These are phyloP conservation scores for Bipolaris oryzae DNA, from an alignment of 2,329 filamentous ascomycete species.

Conservation along the genomic window DNA sequence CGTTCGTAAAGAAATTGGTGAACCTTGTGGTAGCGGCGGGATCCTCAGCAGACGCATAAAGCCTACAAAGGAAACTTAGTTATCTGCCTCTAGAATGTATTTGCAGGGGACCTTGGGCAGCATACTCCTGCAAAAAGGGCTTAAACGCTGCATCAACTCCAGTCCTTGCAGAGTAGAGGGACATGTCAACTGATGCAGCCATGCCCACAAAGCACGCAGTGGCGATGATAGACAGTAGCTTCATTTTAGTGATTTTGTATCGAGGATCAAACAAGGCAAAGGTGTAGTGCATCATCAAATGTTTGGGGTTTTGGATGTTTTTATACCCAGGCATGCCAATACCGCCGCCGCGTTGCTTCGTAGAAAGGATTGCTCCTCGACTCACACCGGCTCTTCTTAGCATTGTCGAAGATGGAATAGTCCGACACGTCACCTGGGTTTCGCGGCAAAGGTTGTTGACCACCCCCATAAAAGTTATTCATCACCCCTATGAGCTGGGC, in stretches of 20 bases:
- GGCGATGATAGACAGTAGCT: neutral
- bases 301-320: neutral
- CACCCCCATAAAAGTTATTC: too few relatives aligned
- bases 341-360: neutral
- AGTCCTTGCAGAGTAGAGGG: conserved; percentile 1
- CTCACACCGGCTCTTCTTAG: too few relatives aligned
- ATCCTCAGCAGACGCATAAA: conserved; percentile 8
- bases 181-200: conserved; percentile 9
- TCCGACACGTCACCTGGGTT: too few relatives aligned
- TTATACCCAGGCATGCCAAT: neutral
- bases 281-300: neutral
- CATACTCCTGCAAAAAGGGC: conserved; percentile 5
- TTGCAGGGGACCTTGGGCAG: neutral
- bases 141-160: conserved; percentile 4
- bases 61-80: neutral
- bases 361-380: too few relatives aligned
- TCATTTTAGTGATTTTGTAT: conserved; percentile 1
- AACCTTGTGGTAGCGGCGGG: conserved; percentile 4
- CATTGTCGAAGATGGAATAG: too few relatives aligned
- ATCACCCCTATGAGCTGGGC: too few relatives aligned
- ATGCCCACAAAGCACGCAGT: conserved; percentile 4
- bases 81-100: neutral
- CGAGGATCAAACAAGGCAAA: neutral
- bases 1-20: conserved; percentile 7
- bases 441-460: too few relatives aligned